Evolutionary conservation across 306 rosid species (phyloP).

Genomic region (Vicia faba): DNA sequence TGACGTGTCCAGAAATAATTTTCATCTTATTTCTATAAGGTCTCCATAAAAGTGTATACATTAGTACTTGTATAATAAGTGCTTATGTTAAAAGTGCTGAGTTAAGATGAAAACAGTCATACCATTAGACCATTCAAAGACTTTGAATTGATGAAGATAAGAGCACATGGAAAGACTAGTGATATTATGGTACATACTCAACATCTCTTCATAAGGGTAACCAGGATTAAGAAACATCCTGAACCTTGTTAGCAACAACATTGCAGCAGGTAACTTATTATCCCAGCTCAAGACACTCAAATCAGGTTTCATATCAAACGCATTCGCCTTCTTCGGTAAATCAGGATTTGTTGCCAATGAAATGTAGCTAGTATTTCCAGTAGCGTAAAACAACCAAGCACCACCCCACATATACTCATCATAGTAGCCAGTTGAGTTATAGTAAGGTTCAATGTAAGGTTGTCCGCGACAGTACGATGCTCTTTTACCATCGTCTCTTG

Average conservation of each 20-base stretch:
- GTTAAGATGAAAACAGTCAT: too few species aligned
- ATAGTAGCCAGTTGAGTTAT: slow-evolving; percentile 63
- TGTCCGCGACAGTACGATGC: slow-evolving; percentile 41
- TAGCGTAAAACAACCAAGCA: slow-evolving; percentile 69
- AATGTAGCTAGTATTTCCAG: slow-evolving; percentile 55
- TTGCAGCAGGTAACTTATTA: slow-evolving; percentile 67
- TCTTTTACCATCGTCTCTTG: slow-evolving; percentile 52
- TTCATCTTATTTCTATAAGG: too few species aligned
- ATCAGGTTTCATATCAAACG: slow-evolving; percentile 41
- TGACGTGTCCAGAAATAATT: too few species aligned
- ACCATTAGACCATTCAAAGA: slow-evolving; percentile 60
- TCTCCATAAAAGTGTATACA: too few species aligned
- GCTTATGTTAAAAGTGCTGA: too few species aligned
- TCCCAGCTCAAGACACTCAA: slow-evolving; percentile 60
- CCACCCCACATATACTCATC: slow-evolving; percentile 77
- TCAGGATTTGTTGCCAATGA: slow-evolving; percentile 52
- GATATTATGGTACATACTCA: slow-evolving; percentile 55
- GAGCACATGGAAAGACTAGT: slow-evolving; percentile 66
- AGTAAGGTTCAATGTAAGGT: slow-evolving; percentile 38
- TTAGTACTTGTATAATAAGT: too few species aligned
- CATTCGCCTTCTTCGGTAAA: slow-evolving; percentile 43
- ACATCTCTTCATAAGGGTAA: slow-evolving; percentile 65
- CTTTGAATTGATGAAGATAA: slow-evolving; percentile 50
- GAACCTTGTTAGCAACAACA: slow-evolving; percentile 62
- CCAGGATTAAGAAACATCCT: slow-evolving; percentile 64